phyloP scores from a whole-genome alignment of 495 filamentous ascomycete species.

The Penicillium desertorum region DNA sequence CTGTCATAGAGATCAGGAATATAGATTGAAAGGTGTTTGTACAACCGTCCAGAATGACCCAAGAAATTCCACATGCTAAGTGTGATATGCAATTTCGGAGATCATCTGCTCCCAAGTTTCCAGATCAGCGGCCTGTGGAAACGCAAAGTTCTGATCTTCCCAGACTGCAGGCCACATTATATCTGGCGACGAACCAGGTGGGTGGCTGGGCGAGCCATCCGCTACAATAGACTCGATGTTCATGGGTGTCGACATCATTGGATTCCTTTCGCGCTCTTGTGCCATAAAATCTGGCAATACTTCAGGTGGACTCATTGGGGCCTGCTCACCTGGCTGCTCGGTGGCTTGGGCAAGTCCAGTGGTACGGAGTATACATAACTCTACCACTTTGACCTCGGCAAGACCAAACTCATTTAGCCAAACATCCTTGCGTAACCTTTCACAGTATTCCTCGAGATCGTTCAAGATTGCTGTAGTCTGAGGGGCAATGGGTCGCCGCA shows the following conservation, averaged over 20 bases:
- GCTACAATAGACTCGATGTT: slow-evolving; percentile 1
- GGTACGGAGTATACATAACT: slow-evolving; percentile 18
- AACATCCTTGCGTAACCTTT: slow-evolving; percentile 14
- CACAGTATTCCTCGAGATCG: slow-evolving; percentile 19
- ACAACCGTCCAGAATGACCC: neutral
- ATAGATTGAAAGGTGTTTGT: neutral
- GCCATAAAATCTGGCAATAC: neutral
- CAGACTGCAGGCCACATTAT: slow-evolving; percentile 21
- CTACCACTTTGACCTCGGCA: slow-evolving; percentile 20
- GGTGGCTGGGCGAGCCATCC: neutral
- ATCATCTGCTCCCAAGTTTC: slow-evolving; percentile 24
- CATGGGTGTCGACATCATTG: neutral
- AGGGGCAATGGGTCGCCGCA: slow-evolving; percentile 16
- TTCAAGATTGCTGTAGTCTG: slow-evolving; percentile 18
- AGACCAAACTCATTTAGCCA: slow-evolving; percentile 22
- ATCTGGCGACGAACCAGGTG: slow-evolving; percentile 13
- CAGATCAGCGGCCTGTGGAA: slow-evolving; percentile 19
- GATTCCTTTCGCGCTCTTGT: neutral
- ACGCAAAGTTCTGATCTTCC: slow-evolving; percentile 22
- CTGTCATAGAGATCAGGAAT: neutral
- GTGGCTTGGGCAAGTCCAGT: slow-evolving; percentile 7
- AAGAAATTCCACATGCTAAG: slow-evolving; percentile 3
- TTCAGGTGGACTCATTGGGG: slow-evolving; percentile 2
- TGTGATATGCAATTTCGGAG: slow-evolving; percentile 21
- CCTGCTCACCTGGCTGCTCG: slow-evolving; percentile 3